Base-by-base conservation (phyloP, 768 basidiomycete species). In the Leccinum subgranulosum region DNA sequence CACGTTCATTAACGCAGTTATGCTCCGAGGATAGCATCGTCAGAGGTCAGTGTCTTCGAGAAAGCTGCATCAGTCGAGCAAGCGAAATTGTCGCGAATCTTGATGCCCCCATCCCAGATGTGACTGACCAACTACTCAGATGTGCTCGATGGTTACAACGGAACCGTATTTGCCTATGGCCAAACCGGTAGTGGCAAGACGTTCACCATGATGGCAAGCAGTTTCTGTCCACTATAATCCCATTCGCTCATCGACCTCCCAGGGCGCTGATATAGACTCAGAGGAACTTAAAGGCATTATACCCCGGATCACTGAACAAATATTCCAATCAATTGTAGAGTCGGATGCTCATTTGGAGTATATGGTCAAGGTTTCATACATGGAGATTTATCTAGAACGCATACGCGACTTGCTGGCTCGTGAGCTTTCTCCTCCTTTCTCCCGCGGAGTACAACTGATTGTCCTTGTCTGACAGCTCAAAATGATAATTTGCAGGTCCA, bases 401-500 rank as follows among this genome's bases (percentile, higher is more conserved):
- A 93, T 99, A 63, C 84, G 95, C 53, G 97, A 99, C 81, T 76
- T 99, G 55, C 81, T 99, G 54, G 89, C 94, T 59, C 97, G 96
- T 98, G 74, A 69, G 96, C 34, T 23, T n/a, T 31, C 21, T 45
- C 34, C 19, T 31, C 49, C 21, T 57, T 51, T 56, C 29, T 43
- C 25, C 29, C 28, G 14, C 41, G 19, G 49, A 39, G 29, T 19
- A 14, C 36, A 27, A 47, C 52, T 64, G 28, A 72, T 50, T 17
- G 3, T 29, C 17, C 17, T 34, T 36, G 48, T 36, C 19, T 60
- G 47, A 58, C 57, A 87, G 96, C 97, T 39, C 92, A 95, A 77
- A 97, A 99, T 67, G 97, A 98, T 70, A 99, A 99, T 73, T 79
- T 99, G 11, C 96, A 97, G 67, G 89, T 99, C 5, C 97, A 99